These are phyloP conservation scores for Pseudomicrostroma phylloplanum DNA, from an alignment of 1,284 basidiomycete species.

Conservation along the genomic window DNA sequence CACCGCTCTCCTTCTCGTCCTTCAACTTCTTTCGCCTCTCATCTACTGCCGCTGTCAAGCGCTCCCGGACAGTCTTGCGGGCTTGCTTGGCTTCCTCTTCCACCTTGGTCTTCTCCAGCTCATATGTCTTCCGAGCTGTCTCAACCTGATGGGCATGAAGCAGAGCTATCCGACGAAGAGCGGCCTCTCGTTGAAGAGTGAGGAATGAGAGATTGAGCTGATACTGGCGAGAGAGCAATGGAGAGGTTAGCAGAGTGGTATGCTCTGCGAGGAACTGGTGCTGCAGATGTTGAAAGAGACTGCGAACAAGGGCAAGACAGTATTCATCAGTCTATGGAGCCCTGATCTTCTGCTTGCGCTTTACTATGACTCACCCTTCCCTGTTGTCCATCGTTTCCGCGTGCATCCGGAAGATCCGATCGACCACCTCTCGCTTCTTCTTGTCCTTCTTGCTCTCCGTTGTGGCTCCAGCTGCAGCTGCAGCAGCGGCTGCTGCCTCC, in stretches of 20 bases:
- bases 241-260: conserved; percentile 39
- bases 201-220: conserved; percentile 35
- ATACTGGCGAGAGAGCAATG: conserved; percentile 37
- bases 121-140: conserved; percentile 23
- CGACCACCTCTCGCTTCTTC: conserved; percentile 47
- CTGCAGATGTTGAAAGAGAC: conserved; percentile 42
- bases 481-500: conserved; percentile 2
- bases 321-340: too few relatives aligned
- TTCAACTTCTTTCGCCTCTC: conserved; percentile 40
- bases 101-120: conserved; percentile 12
- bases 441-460: conserved; percentile 31
- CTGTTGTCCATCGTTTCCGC: conserved; percentile 47
- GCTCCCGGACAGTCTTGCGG: conserved; percentile 33
- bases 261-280: conserved; percentile 35
- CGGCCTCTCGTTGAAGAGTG: conserved; percentile 36
- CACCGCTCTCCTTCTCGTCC: conserved; percentile 47
- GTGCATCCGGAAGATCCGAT: conserved; percentile 45
- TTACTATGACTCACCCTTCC: conserved; percentile 21
- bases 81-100: conserved; percentile 17
- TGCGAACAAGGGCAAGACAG: neutral
- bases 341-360: neutral
- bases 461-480: neutral
- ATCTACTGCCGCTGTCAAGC: conserved; percentile 43
- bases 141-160: conserved; percentile 44
- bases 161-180: conserved; percentile 35